Base-by-base conservation (phyloP, 2,329 filamentous ascomycete genomes). In the Ophiocordyceps camponoti-floridani region DNA sequence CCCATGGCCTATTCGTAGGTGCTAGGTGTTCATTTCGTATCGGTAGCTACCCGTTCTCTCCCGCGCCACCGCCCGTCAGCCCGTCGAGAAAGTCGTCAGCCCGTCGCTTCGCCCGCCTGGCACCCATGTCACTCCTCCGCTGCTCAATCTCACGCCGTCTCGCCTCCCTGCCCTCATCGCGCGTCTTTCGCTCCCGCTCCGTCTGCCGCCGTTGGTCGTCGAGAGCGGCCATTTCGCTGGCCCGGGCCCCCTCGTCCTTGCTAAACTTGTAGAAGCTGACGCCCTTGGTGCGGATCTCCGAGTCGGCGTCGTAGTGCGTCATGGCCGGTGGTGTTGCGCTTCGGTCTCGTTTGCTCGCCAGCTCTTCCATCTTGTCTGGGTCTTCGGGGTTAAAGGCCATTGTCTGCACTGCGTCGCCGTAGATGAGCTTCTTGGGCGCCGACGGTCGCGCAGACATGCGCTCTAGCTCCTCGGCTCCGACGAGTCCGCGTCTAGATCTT, bases 231-330 rank as follows among this genome's bases (percentile, higher is more conserved):
- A 96, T 94, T 69, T 96, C 84, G 43, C 54, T 54, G 54, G 63
- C 62, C 56, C 79, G 68, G 50, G 69, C 67, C 51, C 73, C 77
- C 56, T 82, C 79, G 59, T 94, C 82, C 51, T 73, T 75, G 47
- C 81, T 85, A 58, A 98, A 96, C 46, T 82, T 79, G 65, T 87
- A 95, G 63, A 96, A 98, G 0, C 84, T 91, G 0, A 84, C 84
- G 4, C 91, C 91, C 54, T 91, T 89, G 41, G 77, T 85, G 48
- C 91, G 71, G 43, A 94, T 78, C 69, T 98, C 91, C 48, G 72
- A 73, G 48, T 75, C 74, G 1, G 85, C 85, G 59, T 95, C 83
- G 62, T 96, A 98, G 63, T 96, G 89, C 54, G 72, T 70, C 53
- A 81, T 75, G 8, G 79, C 76, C 6, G 87, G 88, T 44, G 88